Conservation (phyloP, 805 yeast genomes). For the Wickerhamiella cacticola region DNA sequence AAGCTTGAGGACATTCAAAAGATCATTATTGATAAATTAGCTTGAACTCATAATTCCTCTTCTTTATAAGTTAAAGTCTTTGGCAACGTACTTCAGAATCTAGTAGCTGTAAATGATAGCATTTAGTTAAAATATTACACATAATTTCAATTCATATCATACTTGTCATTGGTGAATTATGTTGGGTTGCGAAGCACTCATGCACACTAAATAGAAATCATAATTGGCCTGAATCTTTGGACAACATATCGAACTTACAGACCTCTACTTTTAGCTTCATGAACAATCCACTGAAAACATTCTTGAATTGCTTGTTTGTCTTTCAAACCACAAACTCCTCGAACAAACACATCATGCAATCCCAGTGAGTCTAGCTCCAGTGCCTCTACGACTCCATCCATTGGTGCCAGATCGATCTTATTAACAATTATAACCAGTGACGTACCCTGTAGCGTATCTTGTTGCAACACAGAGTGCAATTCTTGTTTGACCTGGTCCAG, state of each 20-base stretch:
- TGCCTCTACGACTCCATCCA: constrained; percentile 1
- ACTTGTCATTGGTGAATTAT: too few species aligned
- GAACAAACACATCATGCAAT: constrained; percentile 15
- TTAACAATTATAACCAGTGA: constrained; percentile 59
- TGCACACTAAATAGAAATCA: not conserved
- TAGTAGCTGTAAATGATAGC: too few species aligned
- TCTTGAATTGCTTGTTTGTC: constrained; percentile 31
- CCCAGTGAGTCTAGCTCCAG: not conserved
- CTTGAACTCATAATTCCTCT: constrained; percentile 13
- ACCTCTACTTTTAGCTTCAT: constrained; percentile 27
- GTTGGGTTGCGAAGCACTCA: too few species aligned
- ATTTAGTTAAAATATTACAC: too few species aligned
- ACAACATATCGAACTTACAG: too few species aligned
- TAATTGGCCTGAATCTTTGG: too few species aligned
- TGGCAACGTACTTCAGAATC: too few species aligned
- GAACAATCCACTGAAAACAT: constrained; percentile 36
- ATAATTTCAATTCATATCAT: not conserved
- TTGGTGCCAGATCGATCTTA: constrained; percentile 49
- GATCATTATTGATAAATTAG: constrained; percentile 61
- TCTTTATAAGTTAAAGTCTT: too few species aligned
- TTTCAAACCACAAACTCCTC: constrained; percentile 39
- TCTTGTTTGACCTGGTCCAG: constrained; percentile 54
- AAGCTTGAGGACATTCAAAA: constrained; percentile 43
- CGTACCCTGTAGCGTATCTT: constrained; percentile 59
- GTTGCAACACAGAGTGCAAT: constrained; percentile 47